phyloP scores from a whole-genome alignment of 176 grass and related monocot genomes.

The Saccharum officinarum region DNA sequence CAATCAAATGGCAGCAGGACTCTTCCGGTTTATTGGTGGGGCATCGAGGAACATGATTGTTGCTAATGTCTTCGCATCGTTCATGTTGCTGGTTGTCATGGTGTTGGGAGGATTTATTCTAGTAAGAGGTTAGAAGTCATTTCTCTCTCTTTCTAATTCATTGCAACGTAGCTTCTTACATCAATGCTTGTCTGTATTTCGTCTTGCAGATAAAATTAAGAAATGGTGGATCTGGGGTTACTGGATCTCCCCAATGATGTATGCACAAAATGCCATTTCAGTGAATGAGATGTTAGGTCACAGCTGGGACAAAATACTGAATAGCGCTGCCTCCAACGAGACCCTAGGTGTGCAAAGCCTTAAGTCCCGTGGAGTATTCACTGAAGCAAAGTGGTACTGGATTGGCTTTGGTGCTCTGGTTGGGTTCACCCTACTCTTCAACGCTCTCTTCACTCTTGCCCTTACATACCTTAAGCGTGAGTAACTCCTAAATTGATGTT shows the following conservation, averaged over 20 bases:
- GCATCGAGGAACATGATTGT: constrained; percentile 52
- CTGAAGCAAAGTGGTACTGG: constrained; percentile 95
- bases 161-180: too few relatives aligned
- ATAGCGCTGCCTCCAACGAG: constrained; percentile 12
- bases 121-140: constrained; percentile 27
- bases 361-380: constrained; percentile 62
- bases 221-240: constrained; percentile 99
- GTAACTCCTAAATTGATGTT: constrained; percentile 23
- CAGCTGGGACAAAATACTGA: constrained; percentile 67
- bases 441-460: constrained; percentile 69
- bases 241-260: constrained; percentile 95
- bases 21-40: constrained; percentile 59
- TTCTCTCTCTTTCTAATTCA: too few relatives aligned
- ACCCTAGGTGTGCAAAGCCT: constrained; percentile 58
- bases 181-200: too few relatives aligned
- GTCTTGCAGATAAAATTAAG: constrained; percentile 64
- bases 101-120: not conserved
- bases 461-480: constrained; percentile 73
- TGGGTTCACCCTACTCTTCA: constrained; percentile 76
- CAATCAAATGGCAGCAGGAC: constrained; percentile 38
- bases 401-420: constrained; percentile 79
- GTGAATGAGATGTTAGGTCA: constrained; percentile 76
- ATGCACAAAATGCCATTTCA: constrained; percentile 78
- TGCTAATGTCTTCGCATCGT: constrained; percentile 25
- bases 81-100: not conserved